Evolutionary conservation across 2,329 filamentous ascomycete species (phyloP).

Genomic region (Sclerotinia subarctica): DNA sequence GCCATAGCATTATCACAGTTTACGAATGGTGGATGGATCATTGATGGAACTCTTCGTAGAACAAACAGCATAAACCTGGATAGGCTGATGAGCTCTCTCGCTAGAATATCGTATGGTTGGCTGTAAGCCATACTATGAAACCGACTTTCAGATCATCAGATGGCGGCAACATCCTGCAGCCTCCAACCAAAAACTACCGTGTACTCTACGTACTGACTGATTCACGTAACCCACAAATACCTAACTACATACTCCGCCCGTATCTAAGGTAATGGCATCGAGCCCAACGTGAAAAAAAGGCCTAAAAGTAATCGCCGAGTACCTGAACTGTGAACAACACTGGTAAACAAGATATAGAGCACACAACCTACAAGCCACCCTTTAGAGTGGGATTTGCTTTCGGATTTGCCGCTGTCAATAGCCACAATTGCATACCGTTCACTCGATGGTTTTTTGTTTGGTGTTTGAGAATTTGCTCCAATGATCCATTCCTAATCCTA

Average conservation of each 20-base stretch:
- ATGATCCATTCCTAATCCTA: slow-evolving; percentile 14
- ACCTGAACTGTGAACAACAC: not conserved
- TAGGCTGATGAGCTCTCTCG: slow-evolving; percentile 9
- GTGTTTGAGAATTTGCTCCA: slow-evolving; percentile 17
- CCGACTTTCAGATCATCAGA: not conserved
- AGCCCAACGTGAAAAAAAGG: slow-evolving; percentile 6
- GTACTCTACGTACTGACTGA: too few relatives aligned
- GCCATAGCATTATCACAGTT: not conserved
- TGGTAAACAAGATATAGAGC: not conserved
- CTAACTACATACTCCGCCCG: not conserved
- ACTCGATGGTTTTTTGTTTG: slow-evolving; percentile 11
- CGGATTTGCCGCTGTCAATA: slow-evolving; percentile 12
- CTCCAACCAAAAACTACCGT: not conserved
- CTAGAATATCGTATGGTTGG: not conserved
- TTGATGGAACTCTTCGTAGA: not conserved
- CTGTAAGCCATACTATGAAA: slow-evolving; percentile 1
- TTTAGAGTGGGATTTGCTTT: not conserved
- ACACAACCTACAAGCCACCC: not conserved
- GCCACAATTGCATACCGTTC: not conserved
- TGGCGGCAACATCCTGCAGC: slow-evolving; percentile 18
- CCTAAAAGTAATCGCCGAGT: slow-evolving; percentile 5
- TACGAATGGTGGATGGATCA: not conserved
- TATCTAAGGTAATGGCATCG: not conserved
- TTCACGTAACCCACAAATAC: slow-evolving; percentile 4
- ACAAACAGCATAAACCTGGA: not conserved